These are phyloP conservation scores for Fusarium sterilihyphosum DNA, from an alignment of 2,329 filamentous ascomycete genomes.

Conservation along the genomic window DNA sequence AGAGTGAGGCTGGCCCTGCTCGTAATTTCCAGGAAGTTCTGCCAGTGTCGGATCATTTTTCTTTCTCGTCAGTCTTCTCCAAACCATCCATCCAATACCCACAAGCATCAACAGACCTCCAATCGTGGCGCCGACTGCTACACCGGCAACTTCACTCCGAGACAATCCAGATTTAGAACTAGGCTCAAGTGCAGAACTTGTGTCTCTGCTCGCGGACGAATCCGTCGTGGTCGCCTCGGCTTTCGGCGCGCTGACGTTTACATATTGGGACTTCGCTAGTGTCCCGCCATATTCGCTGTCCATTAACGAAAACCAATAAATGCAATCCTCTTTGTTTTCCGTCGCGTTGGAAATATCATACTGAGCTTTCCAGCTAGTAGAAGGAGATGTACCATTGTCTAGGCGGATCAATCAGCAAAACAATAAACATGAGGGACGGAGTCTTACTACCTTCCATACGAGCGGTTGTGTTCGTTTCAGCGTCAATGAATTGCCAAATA, in stretches of 20 bases:
- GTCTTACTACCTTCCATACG: not conserved
- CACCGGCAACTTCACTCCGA: not conserved
- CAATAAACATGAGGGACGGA: no score
- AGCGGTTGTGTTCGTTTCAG: not conserved
- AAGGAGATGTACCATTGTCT: not conserved
- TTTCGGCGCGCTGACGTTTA: constrained; percentile 1
- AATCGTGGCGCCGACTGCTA: not conserved
- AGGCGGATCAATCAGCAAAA: not conserved
- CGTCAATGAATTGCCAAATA: not conserved
- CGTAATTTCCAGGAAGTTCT: not conserved
- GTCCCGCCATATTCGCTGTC: not conserved
- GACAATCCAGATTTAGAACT: not conserved
- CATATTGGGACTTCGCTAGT: not conserved
- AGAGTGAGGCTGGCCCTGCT: not conserved
- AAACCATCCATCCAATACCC: not conserved
- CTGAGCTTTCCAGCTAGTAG: not conserved
- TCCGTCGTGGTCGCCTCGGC: not conserved
- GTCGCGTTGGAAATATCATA: not conserved
- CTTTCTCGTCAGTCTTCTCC: not conserved
- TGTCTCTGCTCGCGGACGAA: not conserved
- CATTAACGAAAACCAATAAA: not conserved
- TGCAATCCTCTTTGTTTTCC: not conserved
- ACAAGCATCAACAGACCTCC: not conserved
- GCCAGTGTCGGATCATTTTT: accelerated
- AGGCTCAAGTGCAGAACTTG: not conserved